These are phyloP conservation scores for Phialocephala sp. DNA, from an alignment of 2,329 filamentous ascomycete genomes.

Conservation along the genomic window DNA sequence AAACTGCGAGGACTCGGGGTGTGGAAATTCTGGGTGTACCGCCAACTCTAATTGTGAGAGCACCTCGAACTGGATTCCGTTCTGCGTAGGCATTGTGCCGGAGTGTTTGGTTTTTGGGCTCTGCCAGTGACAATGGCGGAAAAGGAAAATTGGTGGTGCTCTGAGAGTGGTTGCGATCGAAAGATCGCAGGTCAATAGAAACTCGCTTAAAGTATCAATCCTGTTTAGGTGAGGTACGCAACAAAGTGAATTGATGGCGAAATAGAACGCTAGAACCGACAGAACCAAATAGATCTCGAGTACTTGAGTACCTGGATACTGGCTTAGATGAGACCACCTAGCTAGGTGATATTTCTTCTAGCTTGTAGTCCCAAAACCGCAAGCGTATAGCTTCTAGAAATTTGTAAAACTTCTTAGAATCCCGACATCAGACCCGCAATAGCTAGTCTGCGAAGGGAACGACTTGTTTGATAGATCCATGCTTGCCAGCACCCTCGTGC, in stretches of 20 bases:
- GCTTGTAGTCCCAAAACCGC: not conserved
- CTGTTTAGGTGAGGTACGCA: not conserved
- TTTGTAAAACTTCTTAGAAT: not conserved
- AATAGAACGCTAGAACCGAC: not conserved
- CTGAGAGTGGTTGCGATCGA: not conserved
- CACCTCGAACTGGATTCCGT: slow-evolving; percentile 38
- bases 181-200: not conserved
- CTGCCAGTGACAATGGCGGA: not conserved
- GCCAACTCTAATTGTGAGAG: slow-evolving; percentile 39
- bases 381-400: no score
- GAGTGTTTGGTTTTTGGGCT: not conserved
- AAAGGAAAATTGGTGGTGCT: not conserved
- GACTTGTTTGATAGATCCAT: no score
- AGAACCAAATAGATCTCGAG: not conserved
- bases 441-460: no score
- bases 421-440: not conserved
- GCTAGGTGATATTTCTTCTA: not conserved
- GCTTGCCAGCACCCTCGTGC: not conserved
- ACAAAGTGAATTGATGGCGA: not conserved
- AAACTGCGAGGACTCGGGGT: slow-evolving; percentile 57
- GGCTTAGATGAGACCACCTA: not conserved
- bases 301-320: not conserved
- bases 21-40: slow-evolving; percentile 58
- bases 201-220: not conserved
- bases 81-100: slow-evolving; percentile 38